Percentiles rank a stretch among this genome's conserved stretches.
These are phyloP conservation scores for Isabelozyma rhagii DNA, from an alignment of 805 yeast genomes.

Conservation along the genomic window DNA sequence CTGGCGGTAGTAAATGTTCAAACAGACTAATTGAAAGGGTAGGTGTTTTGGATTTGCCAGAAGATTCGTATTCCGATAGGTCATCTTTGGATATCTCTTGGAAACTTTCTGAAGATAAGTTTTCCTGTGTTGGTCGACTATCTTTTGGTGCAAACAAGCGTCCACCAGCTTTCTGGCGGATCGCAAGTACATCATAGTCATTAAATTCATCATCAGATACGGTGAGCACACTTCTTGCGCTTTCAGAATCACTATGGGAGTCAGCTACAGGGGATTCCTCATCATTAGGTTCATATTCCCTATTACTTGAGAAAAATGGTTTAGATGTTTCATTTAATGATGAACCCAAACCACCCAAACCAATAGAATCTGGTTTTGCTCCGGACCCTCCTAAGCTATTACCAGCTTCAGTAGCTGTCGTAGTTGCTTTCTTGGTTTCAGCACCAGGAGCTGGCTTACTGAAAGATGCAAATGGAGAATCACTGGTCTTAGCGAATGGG, in stretches of 20 bases:
- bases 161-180: neutral
- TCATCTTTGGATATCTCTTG: neutral
- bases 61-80: neutral
- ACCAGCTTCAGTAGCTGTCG: neutral
- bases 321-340: neutral
- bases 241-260: neutral
- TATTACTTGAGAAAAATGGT: neutral
- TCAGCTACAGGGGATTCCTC: neutral
- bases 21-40: neutral
- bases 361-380: neutral
- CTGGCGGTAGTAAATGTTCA: neutral
- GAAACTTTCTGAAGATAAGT: neutral
- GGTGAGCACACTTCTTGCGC: neutral
- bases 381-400: neutral
- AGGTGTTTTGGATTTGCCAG: neutral
- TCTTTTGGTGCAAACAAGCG: neutral
- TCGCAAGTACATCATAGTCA: neutral
- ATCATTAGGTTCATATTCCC: neutral
- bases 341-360: neutral
- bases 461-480: neutral
- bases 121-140: neutral
- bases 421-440: neutral
- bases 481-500: slow-evolving; percentile 3
- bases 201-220: neutral
- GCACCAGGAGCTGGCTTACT: too few species aligned